Evolutionary conservation across 139 green algal genomes (phyloP).

Genomic region (Nannochloris sp.): DNA sequence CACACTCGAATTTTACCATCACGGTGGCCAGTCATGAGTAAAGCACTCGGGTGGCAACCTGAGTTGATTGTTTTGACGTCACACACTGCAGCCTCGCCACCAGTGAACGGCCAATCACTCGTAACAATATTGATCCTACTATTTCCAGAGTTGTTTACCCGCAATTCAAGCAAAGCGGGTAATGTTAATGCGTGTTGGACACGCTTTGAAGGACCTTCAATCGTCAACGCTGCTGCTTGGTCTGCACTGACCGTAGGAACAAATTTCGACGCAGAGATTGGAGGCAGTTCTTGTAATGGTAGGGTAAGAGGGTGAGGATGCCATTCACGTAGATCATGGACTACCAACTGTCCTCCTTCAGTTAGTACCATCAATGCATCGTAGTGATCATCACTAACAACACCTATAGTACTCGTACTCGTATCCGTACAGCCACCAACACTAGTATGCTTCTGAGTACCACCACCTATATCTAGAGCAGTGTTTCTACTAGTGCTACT

Average conservation of each 20-base stretch:
- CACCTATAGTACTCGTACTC: neutral
- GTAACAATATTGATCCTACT: neutral
- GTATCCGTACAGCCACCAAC: too few species aligned
- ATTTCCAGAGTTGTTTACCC: neutral
- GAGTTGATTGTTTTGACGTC: neutral
- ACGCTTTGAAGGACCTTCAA: neutral
- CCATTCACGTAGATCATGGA: conserved; percentile 44
- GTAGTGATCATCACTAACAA: conserved; percentile 33
- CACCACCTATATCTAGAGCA: too few species aligned
- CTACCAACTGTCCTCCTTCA: conserved; percentile 61
- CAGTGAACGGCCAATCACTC: conserved; percentile 24
- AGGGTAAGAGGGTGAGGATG: conserved; percentile 41
- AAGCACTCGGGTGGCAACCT: conserved; percentile 12
- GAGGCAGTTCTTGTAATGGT: conserved; percentile 44
- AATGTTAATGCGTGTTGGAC: neutral
- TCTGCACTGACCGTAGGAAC: conserved; percentile 2
- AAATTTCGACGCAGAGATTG: conserved; percentile 19
- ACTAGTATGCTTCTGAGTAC: too few species aligned
- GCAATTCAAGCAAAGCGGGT: neutral
- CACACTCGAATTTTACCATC: conserved; percentile 45
- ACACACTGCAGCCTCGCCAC: conserved; percentile 5
- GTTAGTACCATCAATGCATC: conserved; percentile 54
- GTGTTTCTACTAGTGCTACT: too few species aligned
- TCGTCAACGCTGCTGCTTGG: conserved; percentile 8
- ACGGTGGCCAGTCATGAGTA: conserved; percentile 37